Conservation (phyloP, 306 rosid genomes). For the Rosa rugosa region DNA sequence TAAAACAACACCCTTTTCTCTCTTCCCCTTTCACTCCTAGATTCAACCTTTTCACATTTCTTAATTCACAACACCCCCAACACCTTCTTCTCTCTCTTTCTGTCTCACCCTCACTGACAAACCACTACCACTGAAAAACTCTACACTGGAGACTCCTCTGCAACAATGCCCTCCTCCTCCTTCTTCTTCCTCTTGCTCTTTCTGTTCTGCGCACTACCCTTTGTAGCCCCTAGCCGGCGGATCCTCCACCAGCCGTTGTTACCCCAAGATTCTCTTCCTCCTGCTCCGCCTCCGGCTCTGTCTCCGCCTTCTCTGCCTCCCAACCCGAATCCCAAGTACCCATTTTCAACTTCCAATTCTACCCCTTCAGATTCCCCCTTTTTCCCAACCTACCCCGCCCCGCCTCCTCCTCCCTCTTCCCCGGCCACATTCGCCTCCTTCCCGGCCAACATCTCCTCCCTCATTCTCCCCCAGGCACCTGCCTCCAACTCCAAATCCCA, state of each 20-base stretch:
- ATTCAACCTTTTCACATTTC: constrained; percentile 19
- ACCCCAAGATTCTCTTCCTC: constrained; percentile 44
- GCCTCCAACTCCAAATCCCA: constrained; percentile 34
- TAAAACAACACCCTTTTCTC: constrained; percentile 18
- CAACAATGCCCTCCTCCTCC: constrained; percentile 45
- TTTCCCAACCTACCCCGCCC: constrained; percentile 64
- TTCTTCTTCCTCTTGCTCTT: constrained; percentile 20
- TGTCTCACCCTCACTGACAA: constrained; percentile 1
- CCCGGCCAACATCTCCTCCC: constrained; percentile 92
- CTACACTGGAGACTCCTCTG: constrained; percentile 16
- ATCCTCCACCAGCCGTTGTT: constrained; percentile 66
- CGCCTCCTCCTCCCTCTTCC: constrained; percentile 69
- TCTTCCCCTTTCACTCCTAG: constrained; percentile 5
- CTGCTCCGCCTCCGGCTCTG: constrained; percentile 38
- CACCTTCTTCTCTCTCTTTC: background rate
- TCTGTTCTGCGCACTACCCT: constrained; percentile 2
- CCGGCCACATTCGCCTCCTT: constrained; percentile 68
- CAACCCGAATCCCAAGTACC: constrained; percentile 56
- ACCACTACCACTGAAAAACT: background rate
- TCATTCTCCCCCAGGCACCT: constrained; percentile 58
- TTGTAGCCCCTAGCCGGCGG: constrained; percentile 34
- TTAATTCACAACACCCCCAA: background rate
- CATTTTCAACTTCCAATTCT: constrained; percentile 53
- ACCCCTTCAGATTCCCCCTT: constrained; percentile 61
- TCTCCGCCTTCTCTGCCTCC: constrained; percentile 50